These are phyloP conservation scores for Aspergillus brunneoviolaceus DNA, from an alignment of 2,329 filamentous ascomycete genomes.

Conservation along the genomic window DNA sequence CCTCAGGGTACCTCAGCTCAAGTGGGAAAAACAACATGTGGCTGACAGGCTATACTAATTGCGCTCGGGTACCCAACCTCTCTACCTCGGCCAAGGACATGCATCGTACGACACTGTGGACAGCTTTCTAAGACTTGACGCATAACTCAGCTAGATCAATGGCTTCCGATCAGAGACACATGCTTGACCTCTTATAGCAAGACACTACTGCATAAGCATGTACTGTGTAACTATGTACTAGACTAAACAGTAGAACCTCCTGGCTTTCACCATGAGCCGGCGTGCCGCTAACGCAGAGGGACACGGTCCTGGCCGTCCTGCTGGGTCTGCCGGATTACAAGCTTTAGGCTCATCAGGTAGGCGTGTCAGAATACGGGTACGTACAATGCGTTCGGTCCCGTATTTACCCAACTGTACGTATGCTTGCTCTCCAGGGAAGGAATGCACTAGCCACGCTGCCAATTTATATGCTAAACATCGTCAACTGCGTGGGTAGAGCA, in stretches of 20 bases:
- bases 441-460: background rate
- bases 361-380: background rate
- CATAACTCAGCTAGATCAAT: background rate
- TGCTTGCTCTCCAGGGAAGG: background rate
- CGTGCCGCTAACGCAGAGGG: constrained; percentile 27
- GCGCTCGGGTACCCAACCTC: background rate
- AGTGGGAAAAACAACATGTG: background rate
- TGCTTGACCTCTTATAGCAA: background rate
- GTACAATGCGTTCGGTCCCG: background rate
- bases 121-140: background rate
- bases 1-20: background rate
- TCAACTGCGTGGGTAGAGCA: no score
- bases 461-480: no score
- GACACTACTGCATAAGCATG: background rate
- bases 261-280: constrained; percentile 18
- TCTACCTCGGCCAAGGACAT: background rate
- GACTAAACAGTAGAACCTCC: background rate
- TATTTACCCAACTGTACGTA: background rate
- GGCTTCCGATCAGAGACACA: background rate
- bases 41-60: background rate
- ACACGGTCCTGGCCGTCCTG: constrained; percentile 30
- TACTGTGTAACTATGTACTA: background rate
- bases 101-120: background rate
- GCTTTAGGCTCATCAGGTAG: constrained; percentile 17
- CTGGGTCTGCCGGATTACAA: constrained; percentile 30